Evolutionary conservation across 2,329 filamentous ascomycete genomes (phyloP).

Genomic region (Colletotrichum plurivorum): DNA sequence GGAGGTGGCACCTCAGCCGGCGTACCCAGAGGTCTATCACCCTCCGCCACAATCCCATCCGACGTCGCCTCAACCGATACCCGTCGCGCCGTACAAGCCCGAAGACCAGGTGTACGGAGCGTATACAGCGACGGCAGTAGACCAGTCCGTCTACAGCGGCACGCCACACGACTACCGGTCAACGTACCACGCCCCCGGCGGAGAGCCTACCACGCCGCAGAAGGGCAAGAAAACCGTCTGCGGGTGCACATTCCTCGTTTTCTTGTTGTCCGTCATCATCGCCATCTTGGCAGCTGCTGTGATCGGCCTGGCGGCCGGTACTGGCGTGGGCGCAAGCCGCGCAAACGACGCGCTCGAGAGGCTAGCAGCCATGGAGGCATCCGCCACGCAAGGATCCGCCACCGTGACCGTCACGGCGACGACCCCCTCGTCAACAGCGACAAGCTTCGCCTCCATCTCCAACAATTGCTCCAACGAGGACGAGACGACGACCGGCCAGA

Average conservation of each 20-base stretch:
- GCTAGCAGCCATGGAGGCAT: conserved; percentile 48
- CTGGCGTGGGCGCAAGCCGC: conserved; percentile 57
- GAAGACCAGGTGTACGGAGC: conserved; percentile 30
- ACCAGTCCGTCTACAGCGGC: conserved; percentile 32
- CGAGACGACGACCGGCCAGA: conserved; percentile 52
- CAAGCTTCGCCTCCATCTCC: conserved; percentile 51
- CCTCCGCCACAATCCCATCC: conserved; percentile 20
- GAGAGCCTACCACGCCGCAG: background rate
- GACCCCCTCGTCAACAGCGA: conserved; percentile 45
- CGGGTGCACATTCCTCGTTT: conserved; percentile 53
- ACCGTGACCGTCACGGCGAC: conserved; percentile 40
- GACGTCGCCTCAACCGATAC: conserved; percentile 21
- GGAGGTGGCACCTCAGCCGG: conserved; percentile 33
- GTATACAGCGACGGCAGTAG: conserved; percentile 23
- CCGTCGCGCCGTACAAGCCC: conserved; percentile 29
- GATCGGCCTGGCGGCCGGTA: conserved; percentile 60
- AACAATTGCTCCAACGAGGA: conserved; percentile 56
- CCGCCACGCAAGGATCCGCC: conserved; percentile 35
- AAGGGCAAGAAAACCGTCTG: conserved; percentile 34
- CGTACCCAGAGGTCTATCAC: conserved; percentile 37
- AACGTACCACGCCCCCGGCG: conserved; percentile 10
- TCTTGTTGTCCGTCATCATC: conserved; percentile 57
- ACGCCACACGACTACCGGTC: conserved; percentile 14
- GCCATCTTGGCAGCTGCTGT: conserved; percentile 56
- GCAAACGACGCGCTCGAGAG: conserved; percentile 54